phyloP scores from a whole-genome alignment of 2,329 filamentous ascomycete genomes.

The Fusarium mundagurra region DNA sequence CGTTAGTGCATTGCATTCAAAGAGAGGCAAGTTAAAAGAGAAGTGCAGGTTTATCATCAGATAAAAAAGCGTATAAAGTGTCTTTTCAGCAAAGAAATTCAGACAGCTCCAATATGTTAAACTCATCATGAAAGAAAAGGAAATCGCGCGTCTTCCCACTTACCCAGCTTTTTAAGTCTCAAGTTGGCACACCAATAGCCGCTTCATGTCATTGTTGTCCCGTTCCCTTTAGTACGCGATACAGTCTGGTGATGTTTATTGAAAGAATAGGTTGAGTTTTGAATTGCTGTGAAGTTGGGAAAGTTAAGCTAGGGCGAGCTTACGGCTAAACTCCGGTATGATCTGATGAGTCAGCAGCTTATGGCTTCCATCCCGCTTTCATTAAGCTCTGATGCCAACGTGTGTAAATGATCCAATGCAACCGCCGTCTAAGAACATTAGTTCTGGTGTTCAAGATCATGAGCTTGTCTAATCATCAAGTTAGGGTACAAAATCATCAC shows the following conservation, averaged over 20 bases:
- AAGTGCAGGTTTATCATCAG: conserved; percentile 44
- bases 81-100: conserved; percentile 70
- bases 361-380: not conserved
- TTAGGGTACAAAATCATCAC: not conserved
- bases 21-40: not conserved
- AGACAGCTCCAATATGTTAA: conserved; percentile 82
- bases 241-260: conserved; percentile 9
- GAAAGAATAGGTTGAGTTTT: conserved; percentile 7
- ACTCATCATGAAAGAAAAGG: conserved; percentile 55
- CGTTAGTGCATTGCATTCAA: conserved; percentile 14
- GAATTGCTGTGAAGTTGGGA: conserved; percentile 20
- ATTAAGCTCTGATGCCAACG: not conserved
- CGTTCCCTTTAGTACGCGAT: not conserved
- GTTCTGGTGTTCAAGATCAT: not conserved
- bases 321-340: conserved; percentile 31
- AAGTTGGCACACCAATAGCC: not conserved
- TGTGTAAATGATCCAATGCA: not conserved
- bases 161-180: conserved; percentile 23
- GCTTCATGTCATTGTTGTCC: conserved; percentile 20
- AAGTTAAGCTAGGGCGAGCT: conserved; percentile 26
- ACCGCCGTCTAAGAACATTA: not conserved
- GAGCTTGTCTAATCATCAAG: not conserved
- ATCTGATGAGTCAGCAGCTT: conserved; percentile 3
- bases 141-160: conserved; percentile 29
- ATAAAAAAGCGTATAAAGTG: conserved; percentile 66